Evolutionary conservation across 2,329 filamentous ascomycete genomes (phyloP).

Genomic region (Akanthomyces dipterigenus): DNA sequence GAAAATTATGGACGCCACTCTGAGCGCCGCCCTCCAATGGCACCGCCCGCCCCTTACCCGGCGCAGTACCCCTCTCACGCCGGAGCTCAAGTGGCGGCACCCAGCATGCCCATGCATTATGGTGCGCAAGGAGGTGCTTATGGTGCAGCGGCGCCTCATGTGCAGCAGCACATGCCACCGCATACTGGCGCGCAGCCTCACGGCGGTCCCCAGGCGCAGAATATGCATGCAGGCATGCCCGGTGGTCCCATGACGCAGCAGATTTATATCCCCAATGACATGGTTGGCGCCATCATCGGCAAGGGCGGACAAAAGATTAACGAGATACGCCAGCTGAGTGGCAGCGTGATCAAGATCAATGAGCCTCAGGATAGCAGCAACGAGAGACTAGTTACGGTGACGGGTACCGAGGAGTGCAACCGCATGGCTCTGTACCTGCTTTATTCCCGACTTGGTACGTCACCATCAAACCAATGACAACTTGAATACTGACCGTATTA

Average conservation of each 20-base stretch:
- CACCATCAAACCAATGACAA: slow-evolving; percentile 20
- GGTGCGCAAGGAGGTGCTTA: slow-evolving; percentile 70
- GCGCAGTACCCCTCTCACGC: slow-evolving; percentile 64
- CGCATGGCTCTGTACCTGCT: slow-evolving; percentile 99
- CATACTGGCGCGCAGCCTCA: slow-evolving; percentile 48
- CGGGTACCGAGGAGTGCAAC: slow-evolving; percentile 96
- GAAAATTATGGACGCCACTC: slow-evolving; percentile 75
- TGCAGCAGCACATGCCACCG: slow-evolving; percentile 65
- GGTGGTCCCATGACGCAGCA: slow-evolving; percentile 80
- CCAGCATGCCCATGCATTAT: slow-evolving; percentile 70
- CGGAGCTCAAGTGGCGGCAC: slow-evolving; percentile 47
- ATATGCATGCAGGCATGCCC: slow-evolving; percentile 59
- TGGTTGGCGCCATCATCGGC: slow-evolving; percentile 98
- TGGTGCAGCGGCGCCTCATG: slow-evolving; percentile 67
- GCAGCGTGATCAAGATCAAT: slow-evolving; percentile 99
- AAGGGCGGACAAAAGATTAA: slow-evolving; percentile 99
- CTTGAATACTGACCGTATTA: background rate
- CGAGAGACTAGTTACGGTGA: slow-evolving; percentile 93
- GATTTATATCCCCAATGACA: slow-evolving; percentile 98
- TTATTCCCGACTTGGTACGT: slow-evolving; percentile 87
- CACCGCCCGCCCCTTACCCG: slow-evolving; percentile 58
- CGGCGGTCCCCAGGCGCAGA: slow-evolving; percentile 63
- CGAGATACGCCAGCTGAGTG: slow-evolving; percentile 92
- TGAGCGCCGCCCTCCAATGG: slow-evolving; percentile 68
- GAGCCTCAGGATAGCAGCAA: slow-evolving; percentile 99